Conservation (phyloP, 345 rosid species). For the Salix brachista region DNA sequence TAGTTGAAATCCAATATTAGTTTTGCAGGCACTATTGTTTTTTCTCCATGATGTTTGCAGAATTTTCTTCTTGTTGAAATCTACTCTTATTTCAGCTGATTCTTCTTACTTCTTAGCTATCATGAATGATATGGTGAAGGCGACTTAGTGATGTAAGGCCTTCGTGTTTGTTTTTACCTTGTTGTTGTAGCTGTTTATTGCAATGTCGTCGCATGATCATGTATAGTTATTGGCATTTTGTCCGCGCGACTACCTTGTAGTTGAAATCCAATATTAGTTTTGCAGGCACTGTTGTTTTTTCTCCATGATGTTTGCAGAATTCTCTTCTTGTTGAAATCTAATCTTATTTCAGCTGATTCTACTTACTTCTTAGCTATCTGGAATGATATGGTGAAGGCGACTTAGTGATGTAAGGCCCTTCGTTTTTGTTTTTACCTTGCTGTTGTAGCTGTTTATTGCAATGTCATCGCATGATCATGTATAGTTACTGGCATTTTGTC, state of each 20-base stretch:
- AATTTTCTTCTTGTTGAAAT: not conserved
- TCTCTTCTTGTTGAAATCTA: not conserved
- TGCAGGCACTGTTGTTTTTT: not conserved
- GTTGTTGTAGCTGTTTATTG: conserved; percentile 1
- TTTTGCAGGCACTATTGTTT: conserved; percentile 1
- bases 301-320: no score
- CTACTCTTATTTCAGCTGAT: not conserved
- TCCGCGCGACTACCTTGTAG: not conserved
- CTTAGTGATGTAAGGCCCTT: conserved; percentile 48
- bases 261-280: not conserved
- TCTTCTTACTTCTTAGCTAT: not conserved
- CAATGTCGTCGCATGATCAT: conserved; percentile 3
- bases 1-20: no score
- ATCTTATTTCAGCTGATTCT: not conserved
- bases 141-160: conserved; percentile 52
- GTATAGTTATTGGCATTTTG: conserved; percentile 5
- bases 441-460: conserved; percentile 1
- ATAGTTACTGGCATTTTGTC: conserved; percentile 9
- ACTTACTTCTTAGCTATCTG: not conserved
- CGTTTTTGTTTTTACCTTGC: not conserved
- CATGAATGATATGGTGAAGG: conserved; percentile 41
- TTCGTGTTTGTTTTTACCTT: not conserved
- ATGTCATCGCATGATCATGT: conserved; percentile 11
- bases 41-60: not conserved
- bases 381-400: conserved; percentile 44